Evolutionary conservation across 768 basidiomycete genomes (phyloP), one percentile per base, ranked within the genome.

Genomic region (Paxillus involutus): DNA sequence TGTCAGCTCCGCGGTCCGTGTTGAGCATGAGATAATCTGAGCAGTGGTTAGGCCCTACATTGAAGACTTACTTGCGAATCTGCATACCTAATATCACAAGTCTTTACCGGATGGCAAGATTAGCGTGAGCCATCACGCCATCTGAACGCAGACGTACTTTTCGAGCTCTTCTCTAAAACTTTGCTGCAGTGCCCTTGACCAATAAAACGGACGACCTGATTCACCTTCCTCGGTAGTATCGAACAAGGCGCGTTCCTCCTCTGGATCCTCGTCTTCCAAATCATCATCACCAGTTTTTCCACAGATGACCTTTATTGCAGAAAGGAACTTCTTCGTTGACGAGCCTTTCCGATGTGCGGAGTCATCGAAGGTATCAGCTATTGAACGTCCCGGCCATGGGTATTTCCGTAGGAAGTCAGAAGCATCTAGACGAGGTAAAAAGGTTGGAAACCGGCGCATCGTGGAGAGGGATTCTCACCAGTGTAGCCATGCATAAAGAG

Each of bases 11-110:
- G 47, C 92, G 84, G 66, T 94, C 93, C 17, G 94, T 95, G 68
- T 94, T 95, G 49, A 92, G 83, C 88, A 95, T 95, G 42, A 96
- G 77, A 71, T 89, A 93, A 71, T 95, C 92, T 89, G 57, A 21
- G 52, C 1, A 19, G 9, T 11, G 16, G 40, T 53, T 59, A 53
- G 58, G 55, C 4, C 17, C 17, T 39, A 37, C 14, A 17, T 30
- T 55, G 30, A 17, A 43, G 51, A 21, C 10, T 6, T 4, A 32
- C 3, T 32, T 32, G 32, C 32, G 32, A 11, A 40, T 9, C n/a
- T 3, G 46, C 40, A 44, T 44, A 89, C 89, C 89, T 62, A 95
- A 75, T 50, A 94, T 88, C 24, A 95, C 90, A 19, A 95, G 83
- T 66, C 89, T 92, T 55, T 6, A 35, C 30, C 56, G 17, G 16